These are phyloP conservation scores for Hortiboletus campestris DNA, from an alignment of 768 basidiomycete species.

Conservation along the genomic window DNA sequence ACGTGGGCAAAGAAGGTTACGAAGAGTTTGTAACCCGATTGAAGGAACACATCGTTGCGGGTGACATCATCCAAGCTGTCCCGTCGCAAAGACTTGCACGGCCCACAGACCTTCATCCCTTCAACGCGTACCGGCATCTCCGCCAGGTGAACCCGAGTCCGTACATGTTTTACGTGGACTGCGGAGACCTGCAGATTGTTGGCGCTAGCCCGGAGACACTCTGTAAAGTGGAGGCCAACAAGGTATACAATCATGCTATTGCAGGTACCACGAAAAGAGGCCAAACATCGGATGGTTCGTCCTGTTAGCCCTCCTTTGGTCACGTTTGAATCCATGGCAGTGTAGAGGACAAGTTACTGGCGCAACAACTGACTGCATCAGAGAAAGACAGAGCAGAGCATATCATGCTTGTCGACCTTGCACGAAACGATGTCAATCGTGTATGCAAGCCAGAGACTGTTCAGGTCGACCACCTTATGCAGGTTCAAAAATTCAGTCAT, in stretches of 20 bases:
- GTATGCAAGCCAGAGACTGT: constrained; percentile 95
- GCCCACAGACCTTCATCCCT: constrained; percentile 87
- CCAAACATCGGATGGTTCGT: constrained; percentile 77
- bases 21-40: constrained; percentile 86
- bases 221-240: constrained; percentile 89
- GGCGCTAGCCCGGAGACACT: constrained; percentile 97
- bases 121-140: constrained; percentile 94
- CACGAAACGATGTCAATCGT: constrained; percentile 97
- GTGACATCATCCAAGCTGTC: constrained; percentile 98
- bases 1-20: constrained; percentile 93
- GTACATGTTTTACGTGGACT: constrained; percentile 98
- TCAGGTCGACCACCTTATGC: constrained; percentile 94
- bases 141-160: constrained; percentile 96
- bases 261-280: constrained; percentile 93
- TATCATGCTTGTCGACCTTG: constrained; percentile 98
- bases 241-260: constrained; percentile 96
- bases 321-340: constrained; percentile 3
- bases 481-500: constrained; percentile 92
- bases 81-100: constrained; percentile 89
- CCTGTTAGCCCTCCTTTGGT: background rate
- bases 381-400: constrained; percentile 98
- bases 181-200: constrained; percentile 91
- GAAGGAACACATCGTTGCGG: constrained; percentile 92
- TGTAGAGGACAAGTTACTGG: constrained; percentile 86
- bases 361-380: constrained; percentile 70